phyloP scores from a whole-genome alignment of 1,139 yeast genomes.

The Pneumocystis oryctolagi region DNA sequence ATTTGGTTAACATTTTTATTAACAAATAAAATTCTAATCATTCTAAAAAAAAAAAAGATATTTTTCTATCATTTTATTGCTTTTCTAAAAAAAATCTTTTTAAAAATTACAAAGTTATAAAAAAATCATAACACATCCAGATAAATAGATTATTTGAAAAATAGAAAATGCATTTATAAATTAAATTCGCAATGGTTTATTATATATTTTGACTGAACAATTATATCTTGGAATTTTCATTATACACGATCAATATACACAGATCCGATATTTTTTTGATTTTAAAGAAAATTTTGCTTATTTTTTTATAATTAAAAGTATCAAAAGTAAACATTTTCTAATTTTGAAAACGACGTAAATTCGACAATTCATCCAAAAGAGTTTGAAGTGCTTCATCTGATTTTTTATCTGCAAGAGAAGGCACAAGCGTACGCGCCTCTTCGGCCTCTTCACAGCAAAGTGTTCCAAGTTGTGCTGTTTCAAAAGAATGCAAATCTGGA shows the following conservation, averaged over 20 bases:
- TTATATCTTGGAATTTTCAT: background rate
- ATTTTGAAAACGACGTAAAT: conserved; percentile 7
- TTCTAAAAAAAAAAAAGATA: too few relatives aligned
- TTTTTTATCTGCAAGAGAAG: conserved; percentile 25
- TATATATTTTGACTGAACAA: background rate
- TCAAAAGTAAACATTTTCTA: background rate
- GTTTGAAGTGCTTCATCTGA: conserved; percentile 12
- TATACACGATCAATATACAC: background rate
- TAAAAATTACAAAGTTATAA: background rate
- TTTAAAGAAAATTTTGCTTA: background rate
- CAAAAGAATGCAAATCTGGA: conserved; percentile 74
- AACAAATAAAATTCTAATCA: background rate
- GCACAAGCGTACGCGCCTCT: conserved; percentile 88
- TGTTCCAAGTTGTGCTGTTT: conserved; percentile 85
- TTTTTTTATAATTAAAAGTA: too few relatives aligned
- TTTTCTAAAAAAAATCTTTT: too few relatives aligned
- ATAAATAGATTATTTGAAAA: too few relatives aligned
- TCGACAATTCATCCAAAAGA: conserved; percentile 13
- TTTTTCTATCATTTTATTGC: too few relatives aligned
- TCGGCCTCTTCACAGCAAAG: conserved; percentile 93
- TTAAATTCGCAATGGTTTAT: too few relatives aligned
- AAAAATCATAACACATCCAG: background rate
- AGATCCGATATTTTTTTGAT: background rate
- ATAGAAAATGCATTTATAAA: background rate
- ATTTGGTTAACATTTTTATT: background rate